Conservation (phyloP, 371 early-diverging fungal genomes). For the Mucor mucedo region DNA sequence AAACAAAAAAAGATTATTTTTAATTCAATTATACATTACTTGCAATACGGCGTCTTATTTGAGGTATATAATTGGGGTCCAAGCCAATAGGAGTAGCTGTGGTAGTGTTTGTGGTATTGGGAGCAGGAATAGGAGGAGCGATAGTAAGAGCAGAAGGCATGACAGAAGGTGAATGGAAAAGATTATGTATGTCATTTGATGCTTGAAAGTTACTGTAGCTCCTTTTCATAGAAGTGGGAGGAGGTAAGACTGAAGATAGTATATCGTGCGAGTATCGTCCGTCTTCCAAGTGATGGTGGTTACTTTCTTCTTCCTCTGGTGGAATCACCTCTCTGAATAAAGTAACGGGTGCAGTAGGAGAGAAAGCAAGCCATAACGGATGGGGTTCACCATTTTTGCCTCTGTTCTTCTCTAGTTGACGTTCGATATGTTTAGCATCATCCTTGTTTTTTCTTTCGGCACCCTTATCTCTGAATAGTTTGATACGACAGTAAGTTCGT, state of each 20-base stretch:
- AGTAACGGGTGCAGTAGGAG: conserved; percentile 39
- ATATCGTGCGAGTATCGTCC: neutral
- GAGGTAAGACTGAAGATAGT: conserved; percentile 3
- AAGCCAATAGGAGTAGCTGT: conserved; percentile 20
- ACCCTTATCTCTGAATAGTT: conserved; percentile 62
- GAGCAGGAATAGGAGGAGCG: neutral
- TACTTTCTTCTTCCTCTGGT: conserved; percentile 29
- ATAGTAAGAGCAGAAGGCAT: neutral
- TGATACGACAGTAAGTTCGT: conserved; percentile 49
- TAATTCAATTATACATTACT: conserved; percentile 25
- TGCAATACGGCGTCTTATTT: conserved; percentile 34
- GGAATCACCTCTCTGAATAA: conserved; percentile 36
- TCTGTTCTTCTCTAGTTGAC: conserved; percentile 38
- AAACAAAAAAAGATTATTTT: neutral
- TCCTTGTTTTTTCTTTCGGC: conserved; percentile 38
- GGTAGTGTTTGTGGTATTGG: no score
- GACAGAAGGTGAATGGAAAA: neutral
- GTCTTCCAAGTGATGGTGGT: conserved; percentile 14
- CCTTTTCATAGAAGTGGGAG: conserved; percentile 9
- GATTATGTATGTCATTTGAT: neutral
- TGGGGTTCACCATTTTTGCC: conserved; percentile 49
- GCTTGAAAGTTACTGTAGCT: neutral
- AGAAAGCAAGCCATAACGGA: conserved; percentile 48
- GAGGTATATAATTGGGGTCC: conserved; percentile 46
- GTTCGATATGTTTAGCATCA: conserved; percentile 32